Conservation (phyloP, 352 stramenopile species). For the Globisporangium nodosum region DNA sequence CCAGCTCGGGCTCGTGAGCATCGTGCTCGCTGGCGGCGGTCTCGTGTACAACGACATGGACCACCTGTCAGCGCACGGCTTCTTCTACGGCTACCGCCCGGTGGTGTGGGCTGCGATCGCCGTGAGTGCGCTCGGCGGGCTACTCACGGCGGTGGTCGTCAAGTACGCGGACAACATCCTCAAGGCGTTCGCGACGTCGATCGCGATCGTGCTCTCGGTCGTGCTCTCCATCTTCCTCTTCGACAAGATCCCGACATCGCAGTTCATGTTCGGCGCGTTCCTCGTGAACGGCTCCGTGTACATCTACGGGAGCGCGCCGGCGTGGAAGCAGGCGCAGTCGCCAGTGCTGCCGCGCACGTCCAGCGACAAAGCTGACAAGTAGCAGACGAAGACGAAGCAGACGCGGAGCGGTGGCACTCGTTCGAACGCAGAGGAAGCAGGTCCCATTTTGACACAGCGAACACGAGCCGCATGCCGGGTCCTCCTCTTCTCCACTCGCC, state of each 20-base stretch:
- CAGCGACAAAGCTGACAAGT: conserved; percentile 4
- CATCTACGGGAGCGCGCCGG: conserved; percentile 57
- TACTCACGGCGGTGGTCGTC: conserved; percentile 80
- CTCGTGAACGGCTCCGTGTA: conserved; percentile 83
- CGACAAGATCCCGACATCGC: conserved; percentile 66
- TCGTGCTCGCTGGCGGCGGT: conserved; percentile 51
- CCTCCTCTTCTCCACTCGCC: too few species aligned
- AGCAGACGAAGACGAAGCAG: neutral
- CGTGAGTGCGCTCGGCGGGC: conserved; percentile 61
- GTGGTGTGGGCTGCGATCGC: conserved; percentile 71
- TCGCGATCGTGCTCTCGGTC: conserved; percentile 75
- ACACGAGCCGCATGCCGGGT: too few species aligned
- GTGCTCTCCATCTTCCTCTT: conserved; percentile 84
- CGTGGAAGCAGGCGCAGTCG: conserved; percentile 22
- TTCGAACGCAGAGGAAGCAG: too few species aligned
- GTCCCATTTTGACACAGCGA: neutral
- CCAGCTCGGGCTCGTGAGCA: conserved; percentile 74
- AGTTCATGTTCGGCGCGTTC: conserved; percentile 68
- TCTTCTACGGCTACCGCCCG: conserved; percentile 81
- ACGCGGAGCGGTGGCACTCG: too few species aligned
- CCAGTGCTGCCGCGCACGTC: conserved; percentile 15
- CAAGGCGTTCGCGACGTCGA: conserved; percentile 83
- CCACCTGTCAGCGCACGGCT: conserved; percentile 41
- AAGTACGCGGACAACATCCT: conserved; percentile 88
- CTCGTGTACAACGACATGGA: conserved; percentile 61